Evolutionary conservation across 352 stramenopile species (phyloP).

Genomic region (Globisporangium nodosum): DNA sequence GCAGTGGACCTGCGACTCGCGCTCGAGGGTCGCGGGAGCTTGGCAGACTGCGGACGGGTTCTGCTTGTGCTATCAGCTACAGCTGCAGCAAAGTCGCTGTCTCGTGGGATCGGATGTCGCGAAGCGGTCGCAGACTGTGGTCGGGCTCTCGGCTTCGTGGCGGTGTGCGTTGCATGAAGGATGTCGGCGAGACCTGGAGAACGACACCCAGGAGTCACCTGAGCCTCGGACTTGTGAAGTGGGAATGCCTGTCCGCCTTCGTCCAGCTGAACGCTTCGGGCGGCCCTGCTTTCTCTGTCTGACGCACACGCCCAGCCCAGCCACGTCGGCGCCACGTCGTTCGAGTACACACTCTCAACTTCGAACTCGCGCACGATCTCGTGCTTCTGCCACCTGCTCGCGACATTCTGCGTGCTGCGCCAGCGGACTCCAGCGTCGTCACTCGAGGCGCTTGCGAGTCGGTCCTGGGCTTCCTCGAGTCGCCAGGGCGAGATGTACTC

Average conservation of each 20-base stretch:
- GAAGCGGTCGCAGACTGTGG: conserved; percentile 28
- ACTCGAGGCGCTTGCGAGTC: not conserved
- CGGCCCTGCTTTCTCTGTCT: conserved; percentile 8
- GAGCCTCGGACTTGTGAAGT: not conserved
- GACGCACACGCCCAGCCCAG: conserved; percentile 2
- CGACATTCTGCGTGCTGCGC: conserved; percentile 22
- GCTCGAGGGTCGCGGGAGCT: not conserved
- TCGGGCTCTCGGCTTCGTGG: conserved; percentile 4
- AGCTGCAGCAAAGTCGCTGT: not conserved
- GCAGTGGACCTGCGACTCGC: not conserved
- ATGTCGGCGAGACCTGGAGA: not conserved
- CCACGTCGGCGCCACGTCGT: conserved; percentile 5
- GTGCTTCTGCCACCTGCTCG: conserved; percentile 13
- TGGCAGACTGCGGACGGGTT: conserved; percentile 13
- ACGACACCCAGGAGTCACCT: not conserved
- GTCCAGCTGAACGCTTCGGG: conserved; percentile 1
- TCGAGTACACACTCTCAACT: conserved; percentile 14
- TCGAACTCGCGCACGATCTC: conserved; percentile 12
- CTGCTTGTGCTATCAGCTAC: not conserved
- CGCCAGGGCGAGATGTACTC: conserved; percentile 29
- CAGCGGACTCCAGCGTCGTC: conserved; percentile 10
- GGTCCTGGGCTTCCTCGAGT: conserved; percentile 8
- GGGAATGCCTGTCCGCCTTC: conserved; percentile 3
- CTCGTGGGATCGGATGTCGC: not conserved
- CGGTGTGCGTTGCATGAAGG: not conserved